A percentile compares a stretch with the other conserved stretches of the same genome.
Evolutionary conservation across 495 filamentous ascomycete genomes (phyloP).

Genomic region (Endocarpon pusillum): DNA sequence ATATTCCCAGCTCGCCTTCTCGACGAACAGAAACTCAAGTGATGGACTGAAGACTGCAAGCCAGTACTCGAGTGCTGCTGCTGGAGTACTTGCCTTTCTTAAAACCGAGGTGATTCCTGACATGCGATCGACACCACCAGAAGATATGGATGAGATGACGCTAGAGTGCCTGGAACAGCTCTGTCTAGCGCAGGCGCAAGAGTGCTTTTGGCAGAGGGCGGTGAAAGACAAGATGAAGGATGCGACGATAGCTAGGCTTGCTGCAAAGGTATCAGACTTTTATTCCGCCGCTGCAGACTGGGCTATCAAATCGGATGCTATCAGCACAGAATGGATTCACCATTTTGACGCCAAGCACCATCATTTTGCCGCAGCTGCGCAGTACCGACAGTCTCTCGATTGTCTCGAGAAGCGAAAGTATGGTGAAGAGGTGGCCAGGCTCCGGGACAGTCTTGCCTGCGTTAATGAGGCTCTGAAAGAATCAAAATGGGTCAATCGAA

Average conservation of each 20-base stretch:
- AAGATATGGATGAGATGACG: conserved; percentile 88
- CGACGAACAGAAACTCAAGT: conserved; percentile 58
- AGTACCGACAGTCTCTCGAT: conserved; percentile 85
- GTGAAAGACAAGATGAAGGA: conserved; percentile 91
- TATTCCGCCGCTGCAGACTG: conserved; percentile 74
- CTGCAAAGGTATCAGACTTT: conserved; percentile 81
- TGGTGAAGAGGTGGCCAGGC: conserved; percentile 82
- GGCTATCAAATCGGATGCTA: conserved; percentile 70
- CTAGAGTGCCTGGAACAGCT: conserved; percentile 71
- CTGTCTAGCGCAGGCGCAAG: conserved; percentile 79
- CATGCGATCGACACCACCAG: conserved; percentile 67
- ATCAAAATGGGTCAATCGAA: conserved; percentile 67
- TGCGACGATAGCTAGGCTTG: conserved; percentile 74
- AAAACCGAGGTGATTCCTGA: conserved; percentile 69
- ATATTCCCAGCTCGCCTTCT: conserved; percentile 80
- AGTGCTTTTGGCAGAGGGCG: conserved; percentile 96
- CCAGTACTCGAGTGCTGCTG: conserved; percentile 80
- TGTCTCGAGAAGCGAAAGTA: conserved; percentile 89
- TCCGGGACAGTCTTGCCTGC: conserved; percentile 65
- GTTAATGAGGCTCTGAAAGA: conserved; percentile 81
- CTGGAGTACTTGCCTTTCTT: conserved; percentile 68
- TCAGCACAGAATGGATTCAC: conserved; percentile 94
- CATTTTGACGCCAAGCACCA: conserved; percentile 95
- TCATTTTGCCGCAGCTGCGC: conserved; percentile 91
- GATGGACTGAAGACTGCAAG: conserved; percentile 80